Evolutionary conservation across 148 eudicot species (phyloP).

Genomic region (Chenopodium album): DNA sequence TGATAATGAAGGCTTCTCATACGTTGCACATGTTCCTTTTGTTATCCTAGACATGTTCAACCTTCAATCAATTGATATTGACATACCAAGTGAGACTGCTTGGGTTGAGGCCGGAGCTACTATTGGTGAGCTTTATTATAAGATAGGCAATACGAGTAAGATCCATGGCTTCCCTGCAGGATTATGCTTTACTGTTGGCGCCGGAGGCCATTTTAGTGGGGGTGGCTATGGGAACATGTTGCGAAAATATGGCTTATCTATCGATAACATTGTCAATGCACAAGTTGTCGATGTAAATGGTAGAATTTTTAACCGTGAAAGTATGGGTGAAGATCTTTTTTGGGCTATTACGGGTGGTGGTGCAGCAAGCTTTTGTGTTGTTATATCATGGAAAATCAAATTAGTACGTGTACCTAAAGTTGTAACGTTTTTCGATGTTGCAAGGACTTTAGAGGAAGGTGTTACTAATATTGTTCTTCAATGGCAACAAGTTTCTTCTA

Average conservation of each 20-base stretch:
- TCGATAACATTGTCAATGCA: conserved; percentile 38
- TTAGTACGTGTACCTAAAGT: no score
- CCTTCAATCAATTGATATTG: conserved; percentile 28
- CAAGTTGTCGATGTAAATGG: conserved; percentile 35
- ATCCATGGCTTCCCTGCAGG: conserved; percentile 36
- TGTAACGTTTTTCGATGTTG: no score
- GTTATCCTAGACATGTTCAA: conserved; percentile 33
- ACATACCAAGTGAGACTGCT: conserved; percentile 27
- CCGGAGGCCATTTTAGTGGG: conserved; percentile 38
- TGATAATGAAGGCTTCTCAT: conserved; percentile 39
- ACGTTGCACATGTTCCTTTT: conserved; percentile 29
- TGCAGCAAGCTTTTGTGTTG: no score
- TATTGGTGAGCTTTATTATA: conserved; percentile 35
- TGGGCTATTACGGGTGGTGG: not conserved
- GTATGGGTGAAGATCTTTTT: no score
- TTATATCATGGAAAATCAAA: no score
- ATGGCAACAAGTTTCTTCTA: no score
- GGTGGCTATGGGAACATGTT: conserved; percentile 41
- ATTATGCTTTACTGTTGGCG: conserved; percentile 26
- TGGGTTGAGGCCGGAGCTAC: conserved; percentile 38
- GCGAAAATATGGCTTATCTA: conserved; percentile 32
- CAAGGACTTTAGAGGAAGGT: no score
- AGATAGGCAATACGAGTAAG: conserved; percentile 24
- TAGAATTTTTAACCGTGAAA: not conserved
- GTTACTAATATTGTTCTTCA: no score